Conservation (phyloP, 1,284 basidiomycete species). For the Rhodotorula sp. region DNA sequence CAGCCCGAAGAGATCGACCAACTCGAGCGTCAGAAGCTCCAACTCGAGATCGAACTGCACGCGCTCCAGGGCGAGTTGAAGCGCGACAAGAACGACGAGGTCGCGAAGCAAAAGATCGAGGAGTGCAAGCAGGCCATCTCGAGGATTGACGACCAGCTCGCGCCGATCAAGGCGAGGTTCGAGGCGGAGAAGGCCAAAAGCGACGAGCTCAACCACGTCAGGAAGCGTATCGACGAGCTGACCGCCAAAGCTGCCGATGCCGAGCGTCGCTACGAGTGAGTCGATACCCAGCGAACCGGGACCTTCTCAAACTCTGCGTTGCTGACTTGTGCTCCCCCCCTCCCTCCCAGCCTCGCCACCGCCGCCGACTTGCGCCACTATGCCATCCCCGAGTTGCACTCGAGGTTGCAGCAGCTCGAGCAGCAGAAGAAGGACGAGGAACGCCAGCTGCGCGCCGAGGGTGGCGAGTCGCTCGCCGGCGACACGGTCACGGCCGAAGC, state of each 20-base stretch:
- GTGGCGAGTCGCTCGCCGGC: constrained; percentile 45
- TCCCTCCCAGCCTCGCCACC: constrained; percentile 58
- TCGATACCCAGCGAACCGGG: neutral
- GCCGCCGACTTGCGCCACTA: constrained; percentile 90
- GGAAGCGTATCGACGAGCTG: constrained; percentile 85
- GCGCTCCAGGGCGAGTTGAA: constrained; percentile 65
- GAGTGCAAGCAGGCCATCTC: constrained; percentile 75
- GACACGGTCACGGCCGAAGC: constrained; percentile 54
- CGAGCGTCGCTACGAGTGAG: constrained; percentile 66
- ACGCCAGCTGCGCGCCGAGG: constrained; percentile 48
- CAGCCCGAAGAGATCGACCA: constrained; percentile 92
- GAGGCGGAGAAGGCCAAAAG: constrained; percentile 84
- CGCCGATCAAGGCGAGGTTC: constrained; percentile 81
- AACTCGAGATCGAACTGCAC: constrained; percentile 93
- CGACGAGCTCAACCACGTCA: constrained; percentile 77
- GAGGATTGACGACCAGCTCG: constrained; percentile 84
- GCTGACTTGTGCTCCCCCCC: neutral
- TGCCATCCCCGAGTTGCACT: constrained; percentile 87
- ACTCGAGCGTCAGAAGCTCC: constrained; percentile 86
- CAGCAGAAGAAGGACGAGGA: constrained; percentile 53
- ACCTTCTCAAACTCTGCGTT: neutral
- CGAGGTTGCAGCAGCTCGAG: constrained; percentile 61
- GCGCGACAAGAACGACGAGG: constrained; percentile 71
- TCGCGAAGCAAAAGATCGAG: constrained; percentile 82
- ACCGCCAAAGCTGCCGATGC: constrained; percentile 92